These are phyloP conservation scores for Bertia moriformis DNA, from an alignment of 2,329 filamentous ascomycete genomes.

Conservation along the genomic window DNA sequence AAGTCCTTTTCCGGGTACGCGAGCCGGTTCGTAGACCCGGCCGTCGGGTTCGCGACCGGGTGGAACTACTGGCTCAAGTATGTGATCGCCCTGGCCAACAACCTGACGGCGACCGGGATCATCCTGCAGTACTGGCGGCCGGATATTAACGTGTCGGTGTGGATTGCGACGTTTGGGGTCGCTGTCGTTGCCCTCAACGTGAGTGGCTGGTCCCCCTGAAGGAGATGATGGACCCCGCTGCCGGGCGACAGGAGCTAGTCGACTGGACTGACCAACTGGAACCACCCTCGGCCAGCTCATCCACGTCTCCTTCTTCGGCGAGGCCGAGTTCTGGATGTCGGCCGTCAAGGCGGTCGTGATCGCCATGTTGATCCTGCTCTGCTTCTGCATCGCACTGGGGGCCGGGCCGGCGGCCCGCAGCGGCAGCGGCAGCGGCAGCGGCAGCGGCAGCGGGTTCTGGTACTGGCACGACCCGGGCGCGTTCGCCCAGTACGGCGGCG, in stretches of 20 bases:
- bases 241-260: too few species aligned
- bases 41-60: constrained; percentile 22
- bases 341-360: constrained; percentile 28
- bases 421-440: constrained; percentile 35
- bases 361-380: constrained; percentile 19
- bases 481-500: constrained; percentile 18
- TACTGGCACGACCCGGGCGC: constrained; percentile 28
- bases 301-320: constrained; percentile 25
- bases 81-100: constrained; percentile 19
- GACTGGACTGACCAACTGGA: too few species aligned
- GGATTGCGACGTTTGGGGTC: constrained; percentile 18
- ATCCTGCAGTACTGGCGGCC: constrained; percentile 21
- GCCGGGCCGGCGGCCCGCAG: constrained; percentile 15
- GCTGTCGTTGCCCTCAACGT: constrained; percentile 19
- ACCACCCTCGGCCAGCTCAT: constrained; percentile 10
- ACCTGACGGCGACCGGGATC: constrained; percentile 21
- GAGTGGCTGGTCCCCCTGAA: background rate
- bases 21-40: constrained; percentile 13
- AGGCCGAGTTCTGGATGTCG: constrained; percentile 31
- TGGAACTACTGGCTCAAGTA: constrained; percentile 33
- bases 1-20: constrained; percentile 14
- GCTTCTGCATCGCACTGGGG: constrained; percentile 21
- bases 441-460: constrained; percentile 22
- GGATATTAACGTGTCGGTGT: constrained; percentile 20
- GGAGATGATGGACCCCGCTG: background rate